These are phyloP conservation scores for Metrosideros polymorpha DNA, from an alignment of 441 rosid species.

Conservation along the genomic window DNA sequence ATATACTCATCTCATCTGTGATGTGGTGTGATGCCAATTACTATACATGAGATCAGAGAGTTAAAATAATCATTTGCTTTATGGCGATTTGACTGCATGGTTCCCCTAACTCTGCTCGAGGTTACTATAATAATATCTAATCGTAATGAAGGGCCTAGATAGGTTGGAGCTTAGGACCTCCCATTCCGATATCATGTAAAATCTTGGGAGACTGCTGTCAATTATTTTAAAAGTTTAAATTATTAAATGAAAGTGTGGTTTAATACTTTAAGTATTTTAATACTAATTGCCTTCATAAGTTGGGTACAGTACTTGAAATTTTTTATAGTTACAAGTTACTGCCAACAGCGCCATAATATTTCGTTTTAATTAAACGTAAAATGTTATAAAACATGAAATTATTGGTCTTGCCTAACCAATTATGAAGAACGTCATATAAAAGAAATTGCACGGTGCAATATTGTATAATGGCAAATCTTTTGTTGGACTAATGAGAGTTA, in stretches of 20 bases:
- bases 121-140: background rate
- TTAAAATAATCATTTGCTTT: background rate
- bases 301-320: too few relatives aligned
- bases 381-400: background rate
- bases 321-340: background rate
- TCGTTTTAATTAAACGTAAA: background rate
- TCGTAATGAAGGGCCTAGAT: background rate
- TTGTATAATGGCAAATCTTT: background rate
- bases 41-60: background rate
- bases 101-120: background rate
- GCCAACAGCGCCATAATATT: background rate
- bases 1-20: background rate
- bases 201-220: accelerated
- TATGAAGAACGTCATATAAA: background rate
- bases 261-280: background rate
- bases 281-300: background rate
- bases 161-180: background rate
- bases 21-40: background rate
- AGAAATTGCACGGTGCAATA: background rate
- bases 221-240: background rate
- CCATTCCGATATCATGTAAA: accelerated
- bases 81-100: background rate
- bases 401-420: background rate
- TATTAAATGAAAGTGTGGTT: background rate
- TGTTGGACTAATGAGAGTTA: background rate